These are phyloP conservation scores for Russula dissimulans DNA, from an alignment of 768 basidiomycete species.

Conservation along the genomic window DNA sequence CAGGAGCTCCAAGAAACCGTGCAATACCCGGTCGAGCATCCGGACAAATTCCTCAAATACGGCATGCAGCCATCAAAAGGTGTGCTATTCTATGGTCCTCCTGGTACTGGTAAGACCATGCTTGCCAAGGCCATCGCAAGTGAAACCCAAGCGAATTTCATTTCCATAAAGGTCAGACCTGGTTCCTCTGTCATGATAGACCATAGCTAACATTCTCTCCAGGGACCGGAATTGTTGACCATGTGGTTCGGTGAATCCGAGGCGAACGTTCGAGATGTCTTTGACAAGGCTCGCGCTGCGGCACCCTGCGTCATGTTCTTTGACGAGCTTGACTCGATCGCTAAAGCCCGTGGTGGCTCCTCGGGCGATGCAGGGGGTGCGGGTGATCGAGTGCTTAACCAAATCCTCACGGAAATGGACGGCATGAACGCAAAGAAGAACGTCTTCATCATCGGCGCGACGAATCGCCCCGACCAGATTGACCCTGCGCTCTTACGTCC, in stretches of 20 bases:
- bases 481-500: constrained; percentile 89
- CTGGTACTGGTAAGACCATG: constrained; percentile 99
- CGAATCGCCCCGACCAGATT: constrained; percentile 94
- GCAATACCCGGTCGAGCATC: constrained; percentile 99
- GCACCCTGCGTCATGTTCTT: constrained; percentile 99
- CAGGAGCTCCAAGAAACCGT: constrained; percentile 98
- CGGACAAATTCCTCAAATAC: constrained; percentile 99
- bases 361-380: constrained; percentile 92
- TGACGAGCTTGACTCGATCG: constrained; percentile 98
- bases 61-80: constrained; percentile 99
- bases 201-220: constrained; percentile 14
- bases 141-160: constrained; percentile 99
- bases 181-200: background rate
- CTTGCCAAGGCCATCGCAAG: constrained; percentile 99
- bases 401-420: constrained; percentile 97
- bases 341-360: constrained; percentile 86
- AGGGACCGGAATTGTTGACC: constrained; percentile 94
- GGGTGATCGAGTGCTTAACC: constrained; percentile 95
- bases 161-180: constrained; percentile 79
- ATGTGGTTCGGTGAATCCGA: constrained; percentile 99
- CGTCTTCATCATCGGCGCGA: constrained; percentile 96
- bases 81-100: constrained; percentile 99
- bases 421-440: constrained; percentile 99
- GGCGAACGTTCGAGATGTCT: constrained; percentile 98
- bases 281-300: constrained; percentile 98